Conservation (phyloP, 1,284 basidiomycete species). For the Calocybe gambosa region DNA sequence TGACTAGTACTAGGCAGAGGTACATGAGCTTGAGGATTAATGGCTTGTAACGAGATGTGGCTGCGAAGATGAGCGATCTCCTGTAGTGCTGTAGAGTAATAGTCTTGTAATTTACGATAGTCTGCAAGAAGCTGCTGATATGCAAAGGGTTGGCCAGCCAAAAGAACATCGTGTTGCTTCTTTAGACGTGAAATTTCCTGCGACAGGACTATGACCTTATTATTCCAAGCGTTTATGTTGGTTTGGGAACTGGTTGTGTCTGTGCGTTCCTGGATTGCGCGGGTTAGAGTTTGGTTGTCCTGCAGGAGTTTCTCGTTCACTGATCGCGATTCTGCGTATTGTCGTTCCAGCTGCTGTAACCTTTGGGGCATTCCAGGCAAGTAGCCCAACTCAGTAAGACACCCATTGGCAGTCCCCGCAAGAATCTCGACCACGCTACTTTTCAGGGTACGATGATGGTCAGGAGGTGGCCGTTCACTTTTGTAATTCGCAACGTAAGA, state of each 20-base stretch:
- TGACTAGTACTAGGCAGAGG: background rate
- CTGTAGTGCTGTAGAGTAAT: constrained; percentile 15
- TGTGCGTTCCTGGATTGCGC: constrained; percentile 18
- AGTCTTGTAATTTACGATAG: constrained; percentile 12
- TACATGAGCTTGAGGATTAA: background rate
- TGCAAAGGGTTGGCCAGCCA: constrained; percentile 10
- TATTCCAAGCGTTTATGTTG: constrained; percentile 19
- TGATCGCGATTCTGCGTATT: constrained; percentile 26
- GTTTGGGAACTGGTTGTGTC: constrained; percentile 17
- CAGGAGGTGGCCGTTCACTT: background rate
- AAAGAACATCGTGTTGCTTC: constrained; percentile 14
- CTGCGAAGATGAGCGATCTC: constrained; percentile 18
- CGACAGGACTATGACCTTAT: constrained; percentile 16
- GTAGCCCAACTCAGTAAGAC: constrained; percentile 44
- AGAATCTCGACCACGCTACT: constrained; percentile 36
- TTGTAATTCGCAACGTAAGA: background rate
- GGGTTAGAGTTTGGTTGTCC: constrained; percentile 41
- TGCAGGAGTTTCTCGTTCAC: constrained; percentile 45
- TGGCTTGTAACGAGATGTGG: constrained; percentile 2
- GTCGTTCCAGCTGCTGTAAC: constrained; percentile 26
- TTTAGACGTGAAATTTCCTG: constrained; percentile 15
- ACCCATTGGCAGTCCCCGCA: constrained; percentile 36
- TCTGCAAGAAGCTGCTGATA: constrained; percentile 17
- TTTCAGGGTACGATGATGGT: constrained; percentile 22
- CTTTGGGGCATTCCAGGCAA: constrained; percentile 32